Percentiles rank a stretch among this genome's conserved stretches.
Conservation (phyloP, 1,284 basidiomycete species). For the Cystobasidium pallidum region DNA sequence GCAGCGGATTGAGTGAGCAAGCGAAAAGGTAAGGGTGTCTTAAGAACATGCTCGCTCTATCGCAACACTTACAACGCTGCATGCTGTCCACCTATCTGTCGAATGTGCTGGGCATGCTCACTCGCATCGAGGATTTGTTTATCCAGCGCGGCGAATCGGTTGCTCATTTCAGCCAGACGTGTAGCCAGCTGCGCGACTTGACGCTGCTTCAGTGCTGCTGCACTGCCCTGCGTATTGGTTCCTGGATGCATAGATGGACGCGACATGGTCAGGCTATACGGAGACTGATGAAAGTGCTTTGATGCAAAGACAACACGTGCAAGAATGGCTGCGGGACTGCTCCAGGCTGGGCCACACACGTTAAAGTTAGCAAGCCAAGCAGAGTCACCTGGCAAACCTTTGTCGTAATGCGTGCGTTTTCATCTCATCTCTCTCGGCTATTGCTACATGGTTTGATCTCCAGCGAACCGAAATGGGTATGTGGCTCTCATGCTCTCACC, state of each 20-base stretch:
- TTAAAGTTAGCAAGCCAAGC: too few relatives aligned
- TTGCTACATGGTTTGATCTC: constrained; percentile 13
- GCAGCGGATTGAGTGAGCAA: too few relatives aligned
- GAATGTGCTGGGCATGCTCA: constrained; percentile 26
- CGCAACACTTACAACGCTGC: constrained; percentile 32
- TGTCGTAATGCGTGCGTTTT: neutral
- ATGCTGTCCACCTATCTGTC: constrained; percentile 31
- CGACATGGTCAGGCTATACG: neutral
- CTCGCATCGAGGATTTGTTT: constrained; percentile 26
- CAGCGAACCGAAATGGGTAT: neutral
- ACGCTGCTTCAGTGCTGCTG: constrained; percentile 34
- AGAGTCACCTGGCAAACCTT: too few relatives aligned
- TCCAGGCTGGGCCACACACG: too few relatives aligned
- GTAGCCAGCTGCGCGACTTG: constrained; percentile 39
- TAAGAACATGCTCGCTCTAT: too few relatives aligned
- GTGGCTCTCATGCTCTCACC: neutral
- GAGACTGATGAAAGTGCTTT: neutral
- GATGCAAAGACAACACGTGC: constrained; percentile 9
- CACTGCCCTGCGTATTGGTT: neutral
- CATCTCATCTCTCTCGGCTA: neutral
- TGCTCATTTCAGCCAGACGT: constrained; percentile 32
- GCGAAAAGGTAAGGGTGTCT: too few relatives aligned
- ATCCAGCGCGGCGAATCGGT: constrained; percentile 24
- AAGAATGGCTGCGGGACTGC: neutral
- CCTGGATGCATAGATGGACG: constrained; percentile 19